phyloP scores from a whole-genome alignment of 495 filamentous ascomycete genomes.

The Ramalina intermedia region DNA sequence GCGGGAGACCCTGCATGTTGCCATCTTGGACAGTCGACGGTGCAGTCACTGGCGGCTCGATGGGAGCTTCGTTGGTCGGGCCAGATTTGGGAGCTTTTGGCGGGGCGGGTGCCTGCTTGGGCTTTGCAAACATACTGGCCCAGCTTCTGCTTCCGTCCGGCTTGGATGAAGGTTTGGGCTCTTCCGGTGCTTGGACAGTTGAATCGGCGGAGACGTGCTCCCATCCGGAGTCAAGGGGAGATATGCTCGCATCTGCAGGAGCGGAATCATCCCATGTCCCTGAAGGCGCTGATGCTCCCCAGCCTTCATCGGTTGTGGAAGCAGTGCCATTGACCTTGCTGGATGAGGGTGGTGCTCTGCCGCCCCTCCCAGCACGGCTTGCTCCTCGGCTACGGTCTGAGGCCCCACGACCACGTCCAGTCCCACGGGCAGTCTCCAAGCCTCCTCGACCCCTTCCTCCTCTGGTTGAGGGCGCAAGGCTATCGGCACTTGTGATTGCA shows the following conservation, averaged over 20 bases:
- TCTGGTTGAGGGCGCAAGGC: constrained; percentile 40
- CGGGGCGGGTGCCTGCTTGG: constrained; percentile 19
- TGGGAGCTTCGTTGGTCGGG: constrained; percentile 11
- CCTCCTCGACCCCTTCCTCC: constrained; percentile 52
- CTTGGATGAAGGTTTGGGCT: constrained; percentile 11
- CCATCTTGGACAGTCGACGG: constrained; percentile 9
- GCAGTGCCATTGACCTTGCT: constrained; percentile 17
- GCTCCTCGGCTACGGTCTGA: constrained; percentile 60
- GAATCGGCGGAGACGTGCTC: constrained; percentile 17
- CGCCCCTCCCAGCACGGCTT: constrained; percentile 54
- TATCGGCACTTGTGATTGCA: constrained; percentile 28
- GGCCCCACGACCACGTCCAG: constrained; percentile 49
- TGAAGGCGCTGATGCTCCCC: neutral
- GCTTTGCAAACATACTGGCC: constrained; percentile 27
- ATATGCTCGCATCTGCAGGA: constrained; percentile 30
- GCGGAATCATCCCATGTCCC: constrained; percentile 20
- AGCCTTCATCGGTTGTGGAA: constrained; percentile 16
- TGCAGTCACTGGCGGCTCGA: constrained; percentile 8
- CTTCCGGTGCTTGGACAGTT: constrained; percentile 13
- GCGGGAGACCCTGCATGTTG: constrained; percentile 12
- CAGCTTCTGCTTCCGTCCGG: constrained; percentile 19
- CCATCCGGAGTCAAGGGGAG: constrained; percentile 15
- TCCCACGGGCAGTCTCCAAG: constrained; percentile 44
- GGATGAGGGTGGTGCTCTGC: constrained; percentile 19
- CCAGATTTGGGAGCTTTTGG: constrained; percentile 15